phyloP scores from a whole-genome alignment of 192 early-diverging fungal genomes.

The Coemansia sp. region DNA sequence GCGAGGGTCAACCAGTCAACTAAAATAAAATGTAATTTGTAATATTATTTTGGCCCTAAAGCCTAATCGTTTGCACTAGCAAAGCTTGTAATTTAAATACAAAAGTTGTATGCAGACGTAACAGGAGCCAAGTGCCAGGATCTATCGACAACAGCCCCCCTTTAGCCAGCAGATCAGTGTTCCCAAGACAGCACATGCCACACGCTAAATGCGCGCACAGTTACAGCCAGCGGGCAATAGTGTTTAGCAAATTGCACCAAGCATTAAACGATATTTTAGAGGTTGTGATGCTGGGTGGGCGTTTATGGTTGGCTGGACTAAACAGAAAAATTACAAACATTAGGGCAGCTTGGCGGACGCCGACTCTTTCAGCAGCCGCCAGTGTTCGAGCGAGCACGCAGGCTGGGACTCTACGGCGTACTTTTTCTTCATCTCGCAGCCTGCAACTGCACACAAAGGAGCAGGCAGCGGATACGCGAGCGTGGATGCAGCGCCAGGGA shows the following conservation, averaged over 20 bases:
- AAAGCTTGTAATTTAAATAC: not conserved
- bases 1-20: not conserved
- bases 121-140: not conserved
- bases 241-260: too few species aligned
- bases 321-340: slow-evolving; percentile 5
- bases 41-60: too few species aligned
- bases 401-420: slow-evolving; percentile 57
- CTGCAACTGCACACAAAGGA: slow-evolving; percentile 51
- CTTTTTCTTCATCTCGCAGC: slow-evolving; percentile 57
- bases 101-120: slow-evolving; percentile 1
- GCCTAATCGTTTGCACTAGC: too few species aligned
- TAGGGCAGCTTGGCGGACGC: not conserved
- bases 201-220: not conserved
- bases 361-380: slow-evolving; percentile 24
- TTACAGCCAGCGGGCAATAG: too few species aligned
- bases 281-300: too few species aligned
- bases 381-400: slow-evolving; percentile 66
- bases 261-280: too few species aligned
- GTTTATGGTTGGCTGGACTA: not conserved
- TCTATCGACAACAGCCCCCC: slow-evolving; percentile 4
- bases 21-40: not conserved
- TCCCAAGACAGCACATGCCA: not conserved
- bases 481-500: slow-evolving; percentile 21
- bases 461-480: slow-evolving; percentile 53
- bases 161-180: not conserved